A percentile compares a stretch with the other conserved stretches of the same genome.
Evolutionary conservation across 768 basidiomycete genomes (phyloP).

Genomic region (Calocera viscosa): DNA sequence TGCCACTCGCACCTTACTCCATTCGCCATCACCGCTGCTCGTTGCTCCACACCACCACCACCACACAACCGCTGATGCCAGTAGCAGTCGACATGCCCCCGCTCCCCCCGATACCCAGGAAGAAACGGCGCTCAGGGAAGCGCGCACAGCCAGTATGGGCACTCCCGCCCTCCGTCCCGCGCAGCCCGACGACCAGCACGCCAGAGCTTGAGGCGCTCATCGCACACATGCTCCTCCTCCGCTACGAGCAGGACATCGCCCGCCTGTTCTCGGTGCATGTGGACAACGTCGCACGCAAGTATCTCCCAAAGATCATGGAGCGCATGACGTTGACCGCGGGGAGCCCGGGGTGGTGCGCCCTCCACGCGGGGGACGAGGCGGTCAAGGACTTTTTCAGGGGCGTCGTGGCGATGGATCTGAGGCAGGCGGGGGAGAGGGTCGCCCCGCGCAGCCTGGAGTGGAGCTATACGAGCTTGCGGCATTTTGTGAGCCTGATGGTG

Average conservation of each 20-base stretch:
- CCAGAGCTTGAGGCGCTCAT: constrained; percentile 26
- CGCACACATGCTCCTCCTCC: constrained; percentile 50
- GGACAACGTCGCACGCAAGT: constrained; percentile 48
- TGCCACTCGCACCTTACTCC: too few species aligned
- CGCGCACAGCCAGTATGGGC: neutral
- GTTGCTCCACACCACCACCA: too few species aligned
- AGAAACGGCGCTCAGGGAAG: neutral
- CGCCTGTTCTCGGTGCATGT: constrained; percentile 61
- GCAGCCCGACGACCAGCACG: neutral
- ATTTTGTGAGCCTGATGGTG: constrained; percentile 42
- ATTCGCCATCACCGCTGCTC: too few species aligned
- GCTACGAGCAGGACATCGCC: constrained; percentile 63
- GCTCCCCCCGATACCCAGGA: neutral
- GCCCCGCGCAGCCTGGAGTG: constrained; percentile 69
- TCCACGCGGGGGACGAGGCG: constrained; percentile 54
- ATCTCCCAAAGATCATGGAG: constrained; percentile 57
- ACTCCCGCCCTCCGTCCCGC: neutral
- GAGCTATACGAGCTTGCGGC: constrained; percentile 63
- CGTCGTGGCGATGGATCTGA: constrained; percentile 60
- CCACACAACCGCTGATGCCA: neutral
- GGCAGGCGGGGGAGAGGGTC: constrained; percentile 63
- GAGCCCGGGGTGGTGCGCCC: constrained; percentile 50
- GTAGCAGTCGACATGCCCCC: neutral
- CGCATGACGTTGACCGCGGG: constrained; percentile 49
- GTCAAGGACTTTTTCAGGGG: constrained; percentile 64